phyloP scores from a whole-genome alignment of 2,329 filamentous ascomycete species.

The Sporothrix mexicana region DNA sequence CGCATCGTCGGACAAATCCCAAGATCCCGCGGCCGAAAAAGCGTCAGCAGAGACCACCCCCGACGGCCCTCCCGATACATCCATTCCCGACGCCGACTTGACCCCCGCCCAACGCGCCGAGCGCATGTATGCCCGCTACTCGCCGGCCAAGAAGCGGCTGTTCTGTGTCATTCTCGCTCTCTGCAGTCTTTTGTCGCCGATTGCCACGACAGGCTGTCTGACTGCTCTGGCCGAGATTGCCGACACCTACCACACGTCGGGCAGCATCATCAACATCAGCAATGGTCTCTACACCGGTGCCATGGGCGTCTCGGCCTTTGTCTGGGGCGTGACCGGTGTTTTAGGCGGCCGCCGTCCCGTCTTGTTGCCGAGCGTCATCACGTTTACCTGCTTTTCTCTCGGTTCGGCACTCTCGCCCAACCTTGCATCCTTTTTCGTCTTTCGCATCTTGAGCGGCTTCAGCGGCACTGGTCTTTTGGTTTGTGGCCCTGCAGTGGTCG shows the following conservation, averaged over 20 bases:
- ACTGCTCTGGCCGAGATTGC: constrained; percentile 29
- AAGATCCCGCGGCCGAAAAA: neutral
- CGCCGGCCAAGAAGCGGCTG: constrained; percentile 14
- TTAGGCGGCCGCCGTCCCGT: constrained; percentile 30
- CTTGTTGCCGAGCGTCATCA: constrained; percentile 42
- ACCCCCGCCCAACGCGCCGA: constrained; percentile 27
- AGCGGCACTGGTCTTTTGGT: constrained; percentile 72
- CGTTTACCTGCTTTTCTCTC: constrained; percentile 66
- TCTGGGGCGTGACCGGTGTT: constrained; percentile 29
- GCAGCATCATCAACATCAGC: constrained; percentile 30
- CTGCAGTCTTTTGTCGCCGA: constrained; percentile 23
- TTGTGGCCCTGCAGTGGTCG: constrained; percentile 68
- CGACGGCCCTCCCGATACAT: neutral
- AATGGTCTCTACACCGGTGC: constrained; percentile 32
- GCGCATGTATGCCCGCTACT: constrained; percentile 30
- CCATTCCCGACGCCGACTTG: constrained; percentile 14
- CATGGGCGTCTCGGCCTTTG: constrained; percentile 31
- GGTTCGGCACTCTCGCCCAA: constrained; percentile 71
- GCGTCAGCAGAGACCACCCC: neutral
- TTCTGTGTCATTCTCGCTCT: constrained; percentile 17
- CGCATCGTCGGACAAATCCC: too few species aligned
- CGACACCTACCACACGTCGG: constrained; percentile 26
- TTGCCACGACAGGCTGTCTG: constrained; percentile 29
- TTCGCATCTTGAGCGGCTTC: constrained; percentile 71
- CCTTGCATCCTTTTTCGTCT: constrained; percentile 68